Evolutionary conservation across 176 grass and related monocot genomes (phyloP).

Genomic region (Stipa capillata): DNA sequence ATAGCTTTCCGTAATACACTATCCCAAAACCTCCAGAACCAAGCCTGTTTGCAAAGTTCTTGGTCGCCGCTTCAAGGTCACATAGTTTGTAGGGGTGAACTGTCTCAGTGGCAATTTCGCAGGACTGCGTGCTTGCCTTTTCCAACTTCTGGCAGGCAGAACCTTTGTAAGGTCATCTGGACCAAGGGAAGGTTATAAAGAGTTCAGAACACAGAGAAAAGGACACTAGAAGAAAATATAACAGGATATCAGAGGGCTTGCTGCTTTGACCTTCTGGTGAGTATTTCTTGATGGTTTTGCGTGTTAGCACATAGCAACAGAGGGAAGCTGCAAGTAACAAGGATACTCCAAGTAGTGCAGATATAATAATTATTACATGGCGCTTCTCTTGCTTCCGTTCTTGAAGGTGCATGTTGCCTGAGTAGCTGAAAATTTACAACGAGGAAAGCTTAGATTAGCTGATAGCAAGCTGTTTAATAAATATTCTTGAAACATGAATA

Average conservation of each 20-base stretch:
- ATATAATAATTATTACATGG: slow-evolving; percentile 47
- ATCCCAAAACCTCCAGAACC: slow-evolving; percentile 74
- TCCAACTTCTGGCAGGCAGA: slow-evolving; percentile 4
- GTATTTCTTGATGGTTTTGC: slow-evolving; percentile 25
- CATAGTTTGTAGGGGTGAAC: slow-evolving; percentile 28
- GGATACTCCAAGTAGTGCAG: slow-evolving; percentile 36
- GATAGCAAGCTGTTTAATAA: background rate
- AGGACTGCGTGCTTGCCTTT: background rate
- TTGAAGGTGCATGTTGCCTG: slow-evolving; percentile 40
- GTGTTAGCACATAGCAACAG: slow-evolving; percentile 39
- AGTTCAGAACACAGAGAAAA: background rate
- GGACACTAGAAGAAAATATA: background rate
- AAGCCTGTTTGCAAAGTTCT: slow-evolving; percentile 53
- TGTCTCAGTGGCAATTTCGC: slow-evolving; percentile 34
- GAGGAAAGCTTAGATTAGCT: background rate
- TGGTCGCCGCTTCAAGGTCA: slow-evolving; percentile 42
- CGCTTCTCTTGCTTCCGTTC: slow-evolving; percentile 35
- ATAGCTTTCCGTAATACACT: slow-evolving; percentile 77
- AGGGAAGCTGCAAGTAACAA: slow-evolving; percentile 39
- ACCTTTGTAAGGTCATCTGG: slow-evolving; percentile 21
- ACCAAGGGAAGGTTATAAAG: background rate
- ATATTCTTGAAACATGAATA: background rate
- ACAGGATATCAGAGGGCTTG: background rate
- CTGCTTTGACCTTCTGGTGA: slow-evolving; percentile 17
- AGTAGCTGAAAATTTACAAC: slow-evolving; percentile 36